phyloP scores from a whole-genome alignment of 1,139 yeast species.

The Pichia sp. region DNA sequence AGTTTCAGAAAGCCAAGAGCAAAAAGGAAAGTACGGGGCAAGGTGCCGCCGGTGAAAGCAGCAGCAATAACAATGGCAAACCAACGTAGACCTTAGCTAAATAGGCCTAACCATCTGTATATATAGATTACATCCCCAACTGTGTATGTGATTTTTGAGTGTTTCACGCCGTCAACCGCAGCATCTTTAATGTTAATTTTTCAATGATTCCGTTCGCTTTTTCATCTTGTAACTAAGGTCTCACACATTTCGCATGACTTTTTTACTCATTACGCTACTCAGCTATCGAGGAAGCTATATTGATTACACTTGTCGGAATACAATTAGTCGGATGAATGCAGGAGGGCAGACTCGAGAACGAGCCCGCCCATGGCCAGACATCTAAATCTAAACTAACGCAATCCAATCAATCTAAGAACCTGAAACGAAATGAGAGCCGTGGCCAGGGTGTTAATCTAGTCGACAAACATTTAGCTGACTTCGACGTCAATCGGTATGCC shows the following conservation, averaged over 20 bases:
- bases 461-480: slow-evolving; percentile 55
- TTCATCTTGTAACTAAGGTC: too few relatives aligned
- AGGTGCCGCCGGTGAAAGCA: not conserved
- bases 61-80: slow-evolving; percentile 3
- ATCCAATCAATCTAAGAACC: slow-evolving; percentile 57
- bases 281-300: not conserved
- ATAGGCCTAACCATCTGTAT: not conserved
- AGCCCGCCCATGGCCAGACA: slow-evolving; percentile 11
- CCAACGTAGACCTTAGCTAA: slow-evolving; percentile 8
- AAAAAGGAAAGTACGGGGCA: not conserved
- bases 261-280: too few relatives aligned
- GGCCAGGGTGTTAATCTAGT: slow-evolving; percentile 59
- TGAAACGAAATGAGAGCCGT: slow-evolving; percentile 70
- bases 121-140: not conserved
- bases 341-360: slow-evolving; percentile 19
- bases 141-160: not conserved
- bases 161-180: not conserved
- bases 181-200: not conserved
- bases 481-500: slow-evolving; percentile 31
- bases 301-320: slow-evolving; percentile 41
- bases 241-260: too few relatives aligned
- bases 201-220: too few relatives aligned
- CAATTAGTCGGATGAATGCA: slow-evolving; percentile 38
- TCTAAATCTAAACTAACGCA: slow-evolving; percentile 37
- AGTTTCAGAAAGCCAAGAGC: slow-evolving; percentile 29